Percentiles rank a stretch among this genome's conserved stretches.
Evolutionary conservation across 192 early-diverging fungal species (phyloP).

Genomic region (Gaertneriomyces sp.): DNA sequence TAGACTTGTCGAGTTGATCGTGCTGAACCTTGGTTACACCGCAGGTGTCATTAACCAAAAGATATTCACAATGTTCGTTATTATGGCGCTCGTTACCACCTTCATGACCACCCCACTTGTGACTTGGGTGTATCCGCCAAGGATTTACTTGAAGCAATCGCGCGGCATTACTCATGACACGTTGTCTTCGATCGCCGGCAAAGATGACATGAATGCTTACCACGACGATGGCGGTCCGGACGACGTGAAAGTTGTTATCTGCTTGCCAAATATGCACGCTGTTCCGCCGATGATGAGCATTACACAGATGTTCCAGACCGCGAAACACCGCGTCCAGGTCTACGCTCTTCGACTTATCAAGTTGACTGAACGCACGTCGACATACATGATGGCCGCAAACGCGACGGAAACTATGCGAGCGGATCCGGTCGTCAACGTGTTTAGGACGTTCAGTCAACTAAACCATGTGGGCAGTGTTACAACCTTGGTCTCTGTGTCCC

Average conservation of each 20-base stretch:
- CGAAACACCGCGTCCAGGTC: constrained; percentile 32
- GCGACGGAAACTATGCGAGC: constrained; percentile 52
- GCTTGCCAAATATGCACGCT: constrained; percentile 57
- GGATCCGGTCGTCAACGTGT: constrained; percentile 78
- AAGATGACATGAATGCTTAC: constrained; percentile 3
- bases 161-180: constrained; percentile 8
- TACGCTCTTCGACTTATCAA: constrained; percentile 76
- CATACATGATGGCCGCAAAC: constrained; percentile 75
- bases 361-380: constrained; percentile 74
- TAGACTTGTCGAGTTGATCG: constrained; percentile 90
- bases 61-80: constrained; percentile 71
- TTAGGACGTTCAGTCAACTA: constrained; percentile 76
- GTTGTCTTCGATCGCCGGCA: neutral
- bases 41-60: constrained; percentile 74
- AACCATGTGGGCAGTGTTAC: constrained; percentile 58
- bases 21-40: constrained; percentile 87
- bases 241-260: constrained; percentile 48
- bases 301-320: constrained; percentile 51
- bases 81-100: constrained; percentile 84
- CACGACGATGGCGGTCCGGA: constrained; percentile 10
- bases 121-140: constrained; percentile 62
- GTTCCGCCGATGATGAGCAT: constrained; percentile 73
- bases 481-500: constrained; percentile 57
- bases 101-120: constrained; percentile 82
- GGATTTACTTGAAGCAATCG: constrained; percentile 1